Evolutionary conservation across 257 asterid species (phyloP).

Genomic region (Agastache rugosa): DNA sequence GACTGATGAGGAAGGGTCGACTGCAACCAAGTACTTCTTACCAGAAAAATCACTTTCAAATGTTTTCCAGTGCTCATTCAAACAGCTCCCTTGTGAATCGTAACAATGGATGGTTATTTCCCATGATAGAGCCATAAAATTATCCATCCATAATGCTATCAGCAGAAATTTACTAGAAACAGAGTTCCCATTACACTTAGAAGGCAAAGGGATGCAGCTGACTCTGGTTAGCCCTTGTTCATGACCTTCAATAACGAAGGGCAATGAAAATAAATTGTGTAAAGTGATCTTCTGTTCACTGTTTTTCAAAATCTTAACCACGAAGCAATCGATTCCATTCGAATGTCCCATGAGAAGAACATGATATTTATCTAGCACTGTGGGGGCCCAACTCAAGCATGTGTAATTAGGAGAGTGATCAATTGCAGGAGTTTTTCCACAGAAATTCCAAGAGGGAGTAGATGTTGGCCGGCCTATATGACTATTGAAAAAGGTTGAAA

Average conservation of each 20-base stretch:
- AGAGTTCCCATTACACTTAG: constrained; percentile 55
- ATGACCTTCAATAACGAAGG: constrained; percentile 52
- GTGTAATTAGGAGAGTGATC: constrained; percentile 60
- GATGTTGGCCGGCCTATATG: constrained; percentile 67
- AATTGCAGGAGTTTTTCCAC: constrained; percentile 47
- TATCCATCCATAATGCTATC: constrained; percentile 76
- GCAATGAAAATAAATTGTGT: constrained; percentile 62
- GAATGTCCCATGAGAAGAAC: constrained; percentile 80
- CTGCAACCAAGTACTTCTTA: constrained; percentile 55
- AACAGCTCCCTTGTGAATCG: constrained; percentile 50
- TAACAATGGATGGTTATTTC: constrained; percentile 64
- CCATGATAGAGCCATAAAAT: constrained; percentile 82
- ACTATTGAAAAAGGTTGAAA: constrained; percentile 59
- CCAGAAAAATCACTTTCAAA: constrained; percentile 63
- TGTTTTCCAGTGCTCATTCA: constrained; percentile 51
- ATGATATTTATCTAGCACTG: constrained; percentile 53
- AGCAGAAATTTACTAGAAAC: constrained; percentile 68
- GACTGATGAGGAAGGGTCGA: constrained; percentile 70
- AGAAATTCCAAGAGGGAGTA: constrained; percentile 68
- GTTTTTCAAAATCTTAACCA: constrained; percentile 50
- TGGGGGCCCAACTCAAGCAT: constrained; percentile 89
- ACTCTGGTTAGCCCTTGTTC: constrained; percentile 60
- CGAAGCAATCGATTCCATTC: constrained; percentile 74
- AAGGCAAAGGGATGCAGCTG: constrained; percentile 68
- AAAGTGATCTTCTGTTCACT: constrained; percentile 46